Evolutionary conservation across 768 basidiomycete species (phyloP).

Genomic region (Solioccasus polychromus): DNA sequence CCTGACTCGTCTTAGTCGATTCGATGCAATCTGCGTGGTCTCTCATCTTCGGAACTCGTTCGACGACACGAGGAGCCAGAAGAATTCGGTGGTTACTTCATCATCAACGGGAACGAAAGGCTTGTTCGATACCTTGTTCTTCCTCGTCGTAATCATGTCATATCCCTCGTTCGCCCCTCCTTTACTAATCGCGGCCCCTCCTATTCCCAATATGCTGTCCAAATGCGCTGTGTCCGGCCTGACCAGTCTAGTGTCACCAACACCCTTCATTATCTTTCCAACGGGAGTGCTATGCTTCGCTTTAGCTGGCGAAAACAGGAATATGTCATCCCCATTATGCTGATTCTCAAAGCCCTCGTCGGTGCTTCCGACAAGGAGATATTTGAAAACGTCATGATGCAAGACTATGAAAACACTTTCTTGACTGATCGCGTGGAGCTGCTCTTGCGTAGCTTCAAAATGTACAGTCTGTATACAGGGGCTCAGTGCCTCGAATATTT

Average conservation of each 20-base stretch:
- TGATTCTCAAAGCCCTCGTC: conserved; percentile 90
- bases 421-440: conserved; percentile 96
- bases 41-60: conserved; percentile 86
- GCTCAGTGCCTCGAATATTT: conserved; percentile 92
- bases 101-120: conserved; percentile 98
- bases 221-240: conserved; percentile 90
- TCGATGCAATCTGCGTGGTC: conserved; percentile 84
- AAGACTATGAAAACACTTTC: conserved; percentile 96
- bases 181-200: conserved; percentile 92
- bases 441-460: conserved; percentile 91
- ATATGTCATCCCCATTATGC: conserved; percentile 97
- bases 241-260: conserved; percentile 95
- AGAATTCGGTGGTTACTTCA: conserved; percentile 98
- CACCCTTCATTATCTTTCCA: conserved; percentile 95
- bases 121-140: conserved; percentile 97
- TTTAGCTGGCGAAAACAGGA: conserved; percentile 98
- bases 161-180: conserved; percentile 86
- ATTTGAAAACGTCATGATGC: conserved; percentile 94
- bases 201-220: conserved; percentile 91
- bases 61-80: conserved; percentile 92
- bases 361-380: conserved; percentile 93
- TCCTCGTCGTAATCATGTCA: conserved; percentile 93
- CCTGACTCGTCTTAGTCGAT: conserved; percentile 56
- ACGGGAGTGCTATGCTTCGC: conserved; percentile 93
- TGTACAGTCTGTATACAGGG: conserved; percentile 82